Percentiles rank a stretch among this genome's conserved stretches.
Conservation (phyloP, 1,139 yeast genomes). For the Pichia sp. region DNA sequence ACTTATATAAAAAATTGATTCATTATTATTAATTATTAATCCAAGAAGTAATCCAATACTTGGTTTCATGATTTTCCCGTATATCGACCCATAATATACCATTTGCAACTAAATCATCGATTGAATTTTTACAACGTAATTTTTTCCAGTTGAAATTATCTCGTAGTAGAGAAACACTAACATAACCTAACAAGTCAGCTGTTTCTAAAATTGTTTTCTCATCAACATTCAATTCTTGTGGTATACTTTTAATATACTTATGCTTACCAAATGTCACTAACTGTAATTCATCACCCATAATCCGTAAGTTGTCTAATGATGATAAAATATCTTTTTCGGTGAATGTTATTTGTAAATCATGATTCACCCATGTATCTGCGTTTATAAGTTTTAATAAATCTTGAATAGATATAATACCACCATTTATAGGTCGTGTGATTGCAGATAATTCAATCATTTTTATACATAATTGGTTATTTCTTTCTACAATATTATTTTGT, state of each 20-base stretch:
- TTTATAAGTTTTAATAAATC: constrained; percentile 42
- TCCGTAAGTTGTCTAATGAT: constrained; percentile 34
- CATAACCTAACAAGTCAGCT: constrained; percentile 64
- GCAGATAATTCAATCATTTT: constrained; percentile 71
- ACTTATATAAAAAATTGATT: too few relatives aligned
- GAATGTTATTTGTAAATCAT: constrained; percentile 26
- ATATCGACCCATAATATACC: constrained; percentile 83
- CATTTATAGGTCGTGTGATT: constrained; percentile 63
- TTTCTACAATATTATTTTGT: constrained; percentile 37
- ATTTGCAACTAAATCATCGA: constrained; percentile 72
- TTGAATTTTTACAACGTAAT: constrained; percentile 52
- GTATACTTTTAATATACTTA: constrained; percentile 33
- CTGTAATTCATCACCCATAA: constrained; percentile 31
- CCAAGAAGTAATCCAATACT: constrained; percentile 63
- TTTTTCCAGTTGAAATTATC: constrained; percentile 74
- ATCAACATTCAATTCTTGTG: constrained; percentile 51
- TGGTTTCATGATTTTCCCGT: constrained; percentile 45
- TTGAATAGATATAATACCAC: constrained; percentile 66
- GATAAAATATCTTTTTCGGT: constrained; percentile 42
- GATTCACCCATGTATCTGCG: constrained; percentile 31
- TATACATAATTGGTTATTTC: constrained; percentile 60
- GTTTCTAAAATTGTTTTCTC: constrained; percentile 66
- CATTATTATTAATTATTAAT: too few relatives aligned
- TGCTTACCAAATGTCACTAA: constrained; percentile 29
- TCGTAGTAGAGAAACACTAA: constrained; percentile 51